These are phyloP conservation scores for Wickerhamiella hasegawae DNA, from an alignment of 805 yeast genomes.

Conservation along the genomic window DNA sequence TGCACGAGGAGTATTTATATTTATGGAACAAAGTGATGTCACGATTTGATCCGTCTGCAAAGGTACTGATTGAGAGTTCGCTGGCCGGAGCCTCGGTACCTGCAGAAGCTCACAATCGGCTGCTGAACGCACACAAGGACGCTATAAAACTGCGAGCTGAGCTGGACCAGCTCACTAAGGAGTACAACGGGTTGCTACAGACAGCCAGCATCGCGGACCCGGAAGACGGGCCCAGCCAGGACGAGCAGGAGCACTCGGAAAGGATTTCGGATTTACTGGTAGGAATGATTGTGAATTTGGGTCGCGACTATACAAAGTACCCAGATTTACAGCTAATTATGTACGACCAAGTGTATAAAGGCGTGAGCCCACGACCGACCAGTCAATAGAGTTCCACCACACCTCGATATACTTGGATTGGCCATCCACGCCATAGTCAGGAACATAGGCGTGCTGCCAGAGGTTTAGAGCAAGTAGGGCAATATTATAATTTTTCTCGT, in stretches of 20 bases:
- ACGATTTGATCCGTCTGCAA: neutral
- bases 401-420: slow-evolving; percentile 55
- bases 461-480: slow-evolving; percentile 65
- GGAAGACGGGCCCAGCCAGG: neutral
- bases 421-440: slow-evolving; percentile 70
- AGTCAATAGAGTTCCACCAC: slow-evolving; percentile 65
- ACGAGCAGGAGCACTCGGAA: neutral
- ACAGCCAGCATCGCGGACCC: too few species aligned
- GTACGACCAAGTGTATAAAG: slow-evolving; percentile 11
- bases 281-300: slow-evolving; percentile 2
- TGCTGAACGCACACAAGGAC: neutral
- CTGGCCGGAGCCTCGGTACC: neutral
- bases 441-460: slow-evolving; percentile 81
- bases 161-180: neutral
- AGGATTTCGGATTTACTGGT: slow-evolving; percentile 2
- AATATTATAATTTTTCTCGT: slow-evolving; percentile 24
- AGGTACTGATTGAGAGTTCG: neutral
- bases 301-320: slow-evolving; percentile 1
- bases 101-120: neutral
- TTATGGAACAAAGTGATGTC: neutral
- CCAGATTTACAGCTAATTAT: slow-evolving; percentile 1
- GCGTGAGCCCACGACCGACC: slow-evolving; percentile 33
- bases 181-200: too few species aligned
- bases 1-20: neutral
- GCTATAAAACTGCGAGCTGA: neutral